A percentile compares a stretch with the other conserved stretches of the same genome.
Conservation (phyloP, 2,329 filamentous ascomycete species). For the Xylaria sp. region DNA sequence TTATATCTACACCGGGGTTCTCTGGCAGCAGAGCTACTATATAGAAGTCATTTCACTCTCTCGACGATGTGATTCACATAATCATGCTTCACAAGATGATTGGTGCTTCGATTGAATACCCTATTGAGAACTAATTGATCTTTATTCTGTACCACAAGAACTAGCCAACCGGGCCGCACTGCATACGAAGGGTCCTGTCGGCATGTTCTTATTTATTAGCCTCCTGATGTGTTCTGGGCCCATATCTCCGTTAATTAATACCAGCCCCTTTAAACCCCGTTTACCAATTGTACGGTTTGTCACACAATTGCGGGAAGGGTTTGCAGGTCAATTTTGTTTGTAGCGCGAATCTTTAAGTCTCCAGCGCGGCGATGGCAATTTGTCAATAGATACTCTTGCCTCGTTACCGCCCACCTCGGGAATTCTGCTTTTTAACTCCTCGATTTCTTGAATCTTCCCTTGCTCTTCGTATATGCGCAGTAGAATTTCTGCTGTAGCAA, state of each 20-base stretch:
- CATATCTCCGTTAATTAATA: not conserved
- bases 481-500: conserved; percentile 27
- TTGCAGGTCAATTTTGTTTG: not conserved
- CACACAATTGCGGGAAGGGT: not conserved
- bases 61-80: no score
- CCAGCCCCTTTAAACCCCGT: not conserved
- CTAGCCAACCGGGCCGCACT: no score
- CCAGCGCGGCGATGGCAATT: conserved; percentile 22
- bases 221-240: no score
- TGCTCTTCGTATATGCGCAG: conserved; percentile 33
- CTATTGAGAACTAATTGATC: no score
- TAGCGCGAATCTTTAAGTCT: not conserved
- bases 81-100: no score
- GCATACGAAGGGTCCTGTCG: no score
- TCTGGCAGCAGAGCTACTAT: no score
- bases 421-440: conserved; percentile 23
- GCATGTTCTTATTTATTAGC: no score
- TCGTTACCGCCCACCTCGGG: conserved; percentile 9
- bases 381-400: conserved; percentile 20
- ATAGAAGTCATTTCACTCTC: no score
- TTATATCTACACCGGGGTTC: no score
- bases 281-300: not conserved
- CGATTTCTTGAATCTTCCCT: conserved; percentile 15
- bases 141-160: no score
- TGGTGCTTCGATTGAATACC: no score